Evolutionary conservation across 768 basidiomycete species (phyloP).

Genomic region (Tephrocybe sp.): DNA sequence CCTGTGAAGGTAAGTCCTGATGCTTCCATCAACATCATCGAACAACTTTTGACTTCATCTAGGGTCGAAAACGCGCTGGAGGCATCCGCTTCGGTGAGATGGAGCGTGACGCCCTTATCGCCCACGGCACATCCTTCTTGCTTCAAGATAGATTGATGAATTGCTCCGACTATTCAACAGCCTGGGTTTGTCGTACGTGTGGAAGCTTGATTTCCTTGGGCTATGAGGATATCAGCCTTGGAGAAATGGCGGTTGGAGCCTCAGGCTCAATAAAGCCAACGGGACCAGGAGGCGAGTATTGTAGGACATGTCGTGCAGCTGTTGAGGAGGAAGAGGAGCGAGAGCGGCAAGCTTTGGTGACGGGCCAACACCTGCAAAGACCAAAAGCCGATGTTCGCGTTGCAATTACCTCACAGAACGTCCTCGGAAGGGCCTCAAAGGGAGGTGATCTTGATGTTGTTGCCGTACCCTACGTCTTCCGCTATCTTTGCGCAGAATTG

Average conservation of each 20-base stretch:
- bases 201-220: conserved; percentile 95
- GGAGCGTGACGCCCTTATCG: conserved; percentile 98
- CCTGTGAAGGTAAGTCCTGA: conserved; percentile 81
- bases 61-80: conserved; percentile 97
- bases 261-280: conserved; percentile 54
- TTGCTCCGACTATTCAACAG: conserved; percentile 98
- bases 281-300: conserved; percentile 90
- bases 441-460: conserved; percentile 92
- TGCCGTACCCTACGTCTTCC: conserved; percentile 93
- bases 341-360: conserved; percentile 59
- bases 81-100: conserved; percentile 99
- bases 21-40: conserved; percentile 1
- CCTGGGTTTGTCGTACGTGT: conserved; percentile 97
- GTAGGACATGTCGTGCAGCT: conserved; percentile 83
- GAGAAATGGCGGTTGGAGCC: conserved; percentile 56
- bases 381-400: conserved; percentile 58
- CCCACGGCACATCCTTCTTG: conserved; percentile 97
- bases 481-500: conserved; percentile 92
- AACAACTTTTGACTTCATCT: conserved; percentile 8
- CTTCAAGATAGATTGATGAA: conserved; percentile 99
- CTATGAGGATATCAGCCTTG: conserved; percentile 84
- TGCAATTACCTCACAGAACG: conserved; percentile 65
- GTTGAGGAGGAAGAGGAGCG: conserved; percentile 64
- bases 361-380: conserved; percentile 47
- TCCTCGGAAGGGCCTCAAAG: conserved; percentile 58